A percentile compares a stretch with the other conserved stretches of the same genome.
These are phyloP conservation scores for Neurospora sp. DNA, from an alignment of 2,329 filamentous ascomycete genomes.

Conservation along the genomic window DNA sequence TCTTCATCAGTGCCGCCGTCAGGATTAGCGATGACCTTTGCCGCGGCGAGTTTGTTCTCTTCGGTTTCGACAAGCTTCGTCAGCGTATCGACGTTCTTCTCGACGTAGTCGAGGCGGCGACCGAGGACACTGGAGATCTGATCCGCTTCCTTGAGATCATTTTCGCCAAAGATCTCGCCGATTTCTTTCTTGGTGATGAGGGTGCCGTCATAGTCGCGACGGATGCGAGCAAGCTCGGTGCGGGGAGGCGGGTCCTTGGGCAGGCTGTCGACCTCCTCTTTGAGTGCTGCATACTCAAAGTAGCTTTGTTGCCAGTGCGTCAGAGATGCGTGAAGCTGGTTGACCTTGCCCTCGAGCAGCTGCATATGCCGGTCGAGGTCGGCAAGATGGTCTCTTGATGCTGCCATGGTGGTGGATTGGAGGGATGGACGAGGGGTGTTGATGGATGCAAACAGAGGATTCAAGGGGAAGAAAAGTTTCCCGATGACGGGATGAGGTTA, in stretches of 20 bases:
- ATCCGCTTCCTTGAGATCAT: conserved; percentile 39
- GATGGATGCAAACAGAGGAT: background rate
- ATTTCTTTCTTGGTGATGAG: conserved; percentile 52
- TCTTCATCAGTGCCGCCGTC: conserved; percentile 48
- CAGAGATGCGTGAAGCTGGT: conserved; percentile 64
- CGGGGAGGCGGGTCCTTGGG: conserved; percentile 32
- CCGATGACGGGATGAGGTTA: background rate
- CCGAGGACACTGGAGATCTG: conserved; percentile 61
- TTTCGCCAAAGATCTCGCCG: conserved; percentile 36
- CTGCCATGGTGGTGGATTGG: conserved; percentile 25
- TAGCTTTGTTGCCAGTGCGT: conserved; percentile 88
- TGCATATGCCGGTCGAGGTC: conserved; percentile 67
- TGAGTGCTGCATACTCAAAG: conserved; percentile 81
- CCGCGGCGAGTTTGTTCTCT: conserved; percentile 59
- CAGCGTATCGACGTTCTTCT: conserved; percentile 66
- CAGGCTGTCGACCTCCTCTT: conserved; percentile 63
- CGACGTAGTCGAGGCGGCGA: conserved; percentile 80
- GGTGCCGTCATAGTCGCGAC: conserved; percentile 49
- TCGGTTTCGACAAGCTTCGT: conserved; percentile 61
- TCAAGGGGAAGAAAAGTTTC: background rate
- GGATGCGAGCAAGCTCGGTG: conserved; percentile 46
- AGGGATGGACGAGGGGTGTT: background rate
- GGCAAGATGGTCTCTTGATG: conserved; percentile 42
- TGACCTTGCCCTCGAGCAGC: conserved; percentile 66
- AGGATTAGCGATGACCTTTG: conserved; percentile 49